A percentile compares a stretch with the other conserved stretches of the same genome.
Conservation (phyloP, 2,329 filamentous ascomycete species). For the Sphaerulina vaccinii region DNA sequence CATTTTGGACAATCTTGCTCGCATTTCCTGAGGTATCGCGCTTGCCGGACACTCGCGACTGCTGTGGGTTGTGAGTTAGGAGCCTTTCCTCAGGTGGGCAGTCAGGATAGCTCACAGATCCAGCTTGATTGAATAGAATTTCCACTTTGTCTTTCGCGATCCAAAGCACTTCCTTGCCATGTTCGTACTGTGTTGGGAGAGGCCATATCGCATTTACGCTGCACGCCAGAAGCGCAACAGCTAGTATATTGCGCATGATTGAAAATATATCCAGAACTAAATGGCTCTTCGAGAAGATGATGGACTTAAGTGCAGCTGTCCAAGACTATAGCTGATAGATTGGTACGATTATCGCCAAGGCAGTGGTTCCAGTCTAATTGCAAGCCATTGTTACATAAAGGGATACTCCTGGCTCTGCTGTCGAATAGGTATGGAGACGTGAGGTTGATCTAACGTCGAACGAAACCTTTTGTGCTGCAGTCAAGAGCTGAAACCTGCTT, state of each 20-base stretch:
- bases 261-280: background rate
- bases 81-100: conserved; percentile 10
- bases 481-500: conserved; percentile 2
- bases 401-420: conserved; percentile 2
- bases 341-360: background rate
- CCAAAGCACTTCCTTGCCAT: conserved; percentile 44
- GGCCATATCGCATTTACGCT: conserved; percentile 45
- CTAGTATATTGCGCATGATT: conserved; percentile 14
- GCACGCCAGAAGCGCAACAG: conserved; percentile 19
- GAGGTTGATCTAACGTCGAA: conserved; percentile 12
- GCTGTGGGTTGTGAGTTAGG: conserved; percentile 18
- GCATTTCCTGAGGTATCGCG: background rate
- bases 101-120: conserved; percentile 24
- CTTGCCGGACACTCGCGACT: conserved; percentile 13
- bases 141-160: conserved; percentile 39
- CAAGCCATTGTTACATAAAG: conserved; percentile 16
- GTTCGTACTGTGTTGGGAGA: conserved; percentile 40
- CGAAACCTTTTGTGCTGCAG: conserved; percentile 5
- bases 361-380: conserved; percentile 8
- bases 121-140: conserved; percentile 38
- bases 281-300: background rate
- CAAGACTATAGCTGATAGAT: background rate
- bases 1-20: conserved; percentile 46
- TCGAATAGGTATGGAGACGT: background rate
- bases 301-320: background rate